phyloP scores from a whole-genome alignment of 306 rosid genomes.

The Vigna mungo region DNA sequence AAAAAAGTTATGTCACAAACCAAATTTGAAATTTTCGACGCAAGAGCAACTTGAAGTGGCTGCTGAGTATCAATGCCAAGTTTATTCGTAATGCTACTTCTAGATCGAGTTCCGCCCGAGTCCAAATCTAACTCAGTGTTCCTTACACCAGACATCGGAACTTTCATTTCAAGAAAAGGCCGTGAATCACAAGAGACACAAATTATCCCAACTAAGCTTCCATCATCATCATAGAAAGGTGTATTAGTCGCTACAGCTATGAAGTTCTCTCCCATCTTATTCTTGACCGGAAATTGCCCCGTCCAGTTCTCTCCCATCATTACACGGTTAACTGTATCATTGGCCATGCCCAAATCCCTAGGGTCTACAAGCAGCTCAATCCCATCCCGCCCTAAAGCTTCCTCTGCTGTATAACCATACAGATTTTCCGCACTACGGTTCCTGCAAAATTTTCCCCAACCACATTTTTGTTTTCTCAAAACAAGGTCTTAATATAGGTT shows the following conservation, averaged over 20 bases:
- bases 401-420: constrained; percentile 84
- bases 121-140: constrained; percentile 55
- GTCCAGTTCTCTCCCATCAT: constrained; percentile 85
- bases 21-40: constrained; percentile 89
- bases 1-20: constrained; percentile 63
- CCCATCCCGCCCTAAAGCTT: constrained; percentile 79
- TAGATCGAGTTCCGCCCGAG: constrained; percentile 45
- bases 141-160: constrained; percentile 44
- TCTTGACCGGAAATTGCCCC: constrained; percentile 86
- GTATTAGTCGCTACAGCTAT: constrained; percentile 63
- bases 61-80: constrained; percentile 93
- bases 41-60: constrained; percentile 80
- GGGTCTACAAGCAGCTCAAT: constrained; percentile 75
- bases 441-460: constrained; percentile 61
- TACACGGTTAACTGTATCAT: constrained; percentile 64
- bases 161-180: constrained; percentile 68
- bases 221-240: constrained; percentile 88
- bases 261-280: constrained; percentile 75
- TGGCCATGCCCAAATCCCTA: constrained; percentile 56
- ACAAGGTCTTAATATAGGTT: constrained; percentile 6
- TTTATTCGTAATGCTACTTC: constrained; percentile 58
- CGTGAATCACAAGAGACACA: constrained; percentile 78
- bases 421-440: constrained; percentile 86
- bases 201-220: constrained; percentile 71
- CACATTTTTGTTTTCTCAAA: constrained; percentile 1